Conservation (phyloP, 2,329 filamentous ascomycete genomes). For the Hortaea sp. region DNA sequence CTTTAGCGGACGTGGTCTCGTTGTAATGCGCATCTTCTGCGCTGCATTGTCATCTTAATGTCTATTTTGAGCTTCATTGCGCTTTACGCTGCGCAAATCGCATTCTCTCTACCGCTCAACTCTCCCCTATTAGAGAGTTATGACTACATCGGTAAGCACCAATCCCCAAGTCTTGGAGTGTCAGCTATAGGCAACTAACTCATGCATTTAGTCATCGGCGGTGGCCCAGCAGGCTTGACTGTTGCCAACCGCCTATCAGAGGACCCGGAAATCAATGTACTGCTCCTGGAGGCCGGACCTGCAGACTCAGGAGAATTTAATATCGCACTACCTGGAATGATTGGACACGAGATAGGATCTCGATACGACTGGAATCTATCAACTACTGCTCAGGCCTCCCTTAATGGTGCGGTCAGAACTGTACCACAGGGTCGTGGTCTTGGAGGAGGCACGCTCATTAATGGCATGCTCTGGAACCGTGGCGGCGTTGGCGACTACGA, state of each 20-base stretch:
- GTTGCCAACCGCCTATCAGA: conserved; percentile 24
- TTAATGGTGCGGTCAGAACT: conserved; percentile 16
- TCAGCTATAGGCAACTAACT: not conserved
- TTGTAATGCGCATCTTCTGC: not conserved
- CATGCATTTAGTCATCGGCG: conserved; percentile 16
- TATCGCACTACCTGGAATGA: conserved; percentile 19
- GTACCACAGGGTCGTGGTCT: conserved; percentile 21
- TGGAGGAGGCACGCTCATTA: conserved; percentile 25
- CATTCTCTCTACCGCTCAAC: conserved; percentile 18
- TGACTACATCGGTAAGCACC: conserved; percentile 19
- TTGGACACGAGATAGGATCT: conserved; percentile 17
- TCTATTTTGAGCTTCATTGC: conserved; percentile 3
- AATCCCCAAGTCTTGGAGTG: not conserved
- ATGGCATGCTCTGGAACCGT: conserved; percentile 28
- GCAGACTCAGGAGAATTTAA: conserved; percentile 13
- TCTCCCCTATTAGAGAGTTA: conserved; percentile 17
- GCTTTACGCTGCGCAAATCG: conserved; percentile 3
- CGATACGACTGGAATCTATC: conserved; percentile 22
- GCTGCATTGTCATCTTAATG: conserved; percentile 4
- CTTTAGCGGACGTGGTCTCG: not conserved
- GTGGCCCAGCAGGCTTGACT: conserved; percentile 20
- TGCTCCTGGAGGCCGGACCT: conserved; percentile 23
- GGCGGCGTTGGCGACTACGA: conserved; percentile 42
- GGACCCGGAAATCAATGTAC: conserved; percentile 18
- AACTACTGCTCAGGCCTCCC: conserved; percentile 15